These are phyloP conservation scores for Ilyonectria destructans DNA, from an alignment of 2,329 filamentous ascomycete species.

Conservation along the genomic window DNA sequence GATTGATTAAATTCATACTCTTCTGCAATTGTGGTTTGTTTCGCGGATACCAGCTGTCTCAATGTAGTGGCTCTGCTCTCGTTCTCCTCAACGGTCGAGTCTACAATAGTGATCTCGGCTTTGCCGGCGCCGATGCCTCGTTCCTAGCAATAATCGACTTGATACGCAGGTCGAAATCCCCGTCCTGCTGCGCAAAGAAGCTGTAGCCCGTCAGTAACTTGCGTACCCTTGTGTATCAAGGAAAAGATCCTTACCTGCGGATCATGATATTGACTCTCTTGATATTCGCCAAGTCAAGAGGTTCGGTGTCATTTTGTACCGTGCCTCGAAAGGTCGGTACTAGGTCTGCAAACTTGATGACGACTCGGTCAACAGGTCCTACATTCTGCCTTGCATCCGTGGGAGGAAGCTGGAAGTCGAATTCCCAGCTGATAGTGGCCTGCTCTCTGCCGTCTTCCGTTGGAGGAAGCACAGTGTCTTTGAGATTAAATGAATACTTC, in stretches of 20 bases:
- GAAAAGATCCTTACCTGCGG: background rate
- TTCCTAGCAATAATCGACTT: conserved; percentile 8
- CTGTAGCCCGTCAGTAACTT: background rate
- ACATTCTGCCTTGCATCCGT: background rate
- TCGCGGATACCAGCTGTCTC: background rate
- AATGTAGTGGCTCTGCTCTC: background rate
- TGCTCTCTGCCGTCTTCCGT: conserved; percentile 12
- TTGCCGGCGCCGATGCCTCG: background rate
- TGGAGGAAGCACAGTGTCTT: conserved; percentile 10
- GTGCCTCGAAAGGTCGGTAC: conserved; percentile 10
- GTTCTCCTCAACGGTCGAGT: background rate
- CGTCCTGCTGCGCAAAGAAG: conserved; percentile 21
- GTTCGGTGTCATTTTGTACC: conserved; percentile 10
- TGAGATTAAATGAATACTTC: conserved; percentile 12
- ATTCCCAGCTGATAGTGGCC: conserved; percentile 15
- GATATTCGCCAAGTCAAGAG: conserved; percentile 16
- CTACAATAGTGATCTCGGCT: background rate
- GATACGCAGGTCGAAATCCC: conserved; percentile 15
- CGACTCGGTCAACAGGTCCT: background rate
- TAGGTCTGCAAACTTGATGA: conserved; percentile 7
- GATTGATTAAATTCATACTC: too few relatives aligned
- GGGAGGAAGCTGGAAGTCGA: conserved; percentile 13
- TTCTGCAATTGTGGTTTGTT: too few relatives aligned
- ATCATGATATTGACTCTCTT: conserved; percentile 19
- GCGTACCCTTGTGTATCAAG: background rate